Conservation (phyloP, 2,329 filamentous ascomycete species). For the Microsporum audouinii region DNA sequence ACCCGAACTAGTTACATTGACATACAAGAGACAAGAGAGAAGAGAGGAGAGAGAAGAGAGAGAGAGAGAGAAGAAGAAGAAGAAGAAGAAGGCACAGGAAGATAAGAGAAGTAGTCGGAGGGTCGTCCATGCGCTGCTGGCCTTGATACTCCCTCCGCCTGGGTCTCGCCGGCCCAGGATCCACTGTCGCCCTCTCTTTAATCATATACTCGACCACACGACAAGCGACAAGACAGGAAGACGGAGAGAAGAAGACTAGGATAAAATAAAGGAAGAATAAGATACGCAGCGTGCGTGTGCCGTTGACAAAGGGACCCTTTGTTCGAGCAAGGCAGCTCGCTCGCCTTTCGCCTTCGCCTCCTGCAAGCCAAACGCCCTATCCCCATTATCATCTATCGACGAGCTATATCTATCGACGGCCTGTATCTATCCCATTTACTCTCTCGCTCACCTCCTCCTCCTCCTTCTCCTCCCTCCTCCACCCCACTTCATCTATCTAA, state of each 20-base stretch:
- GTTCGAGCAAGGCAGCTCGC: too few relatives aligned
- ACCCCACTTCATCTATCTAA: background rate
- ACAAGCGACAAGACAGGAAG: background rate
- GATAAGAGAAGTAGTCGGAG: too few relatives aligned
- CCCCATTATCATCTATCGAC: too few relatives aligned
- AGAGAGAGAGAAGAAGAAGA: background rate
- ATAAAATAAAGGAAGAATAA: background rate
- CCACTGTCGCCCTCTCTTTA: background rate
- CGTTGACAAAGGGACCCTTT: too few relatives aligned
- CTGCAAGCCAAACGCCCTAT: too few relatives aligned
- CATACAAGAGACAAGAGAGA: background rate
- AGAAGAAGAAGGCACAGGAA: too few relatives aligned
- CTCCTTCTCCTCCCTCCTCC: background rate
- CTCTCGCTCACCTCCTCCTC: background rate
- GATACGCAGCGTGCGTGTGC: too few relatives aligned
- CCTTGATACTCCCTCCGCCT: background rate
- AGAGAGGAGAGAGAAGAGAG: background rate
- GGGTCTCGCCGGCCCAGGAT: background rate
- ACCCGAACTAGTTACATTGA: background rate
- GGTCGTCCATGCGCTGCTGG: background rate
- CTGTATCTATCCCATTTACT: too few relatives aligned
- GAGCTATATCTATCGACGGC: too few relatives aligned
- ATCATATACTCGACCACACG: background rate
- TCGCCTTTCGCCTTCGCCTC: too few relatives aligned
- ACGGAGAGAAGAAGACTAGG: background rate